These are phyloP conservation scores for Neonectria hederae DNA, from an alignment of 2,329 filamentous ascomycete genomes.

Conservation along the genomic window DNA sequence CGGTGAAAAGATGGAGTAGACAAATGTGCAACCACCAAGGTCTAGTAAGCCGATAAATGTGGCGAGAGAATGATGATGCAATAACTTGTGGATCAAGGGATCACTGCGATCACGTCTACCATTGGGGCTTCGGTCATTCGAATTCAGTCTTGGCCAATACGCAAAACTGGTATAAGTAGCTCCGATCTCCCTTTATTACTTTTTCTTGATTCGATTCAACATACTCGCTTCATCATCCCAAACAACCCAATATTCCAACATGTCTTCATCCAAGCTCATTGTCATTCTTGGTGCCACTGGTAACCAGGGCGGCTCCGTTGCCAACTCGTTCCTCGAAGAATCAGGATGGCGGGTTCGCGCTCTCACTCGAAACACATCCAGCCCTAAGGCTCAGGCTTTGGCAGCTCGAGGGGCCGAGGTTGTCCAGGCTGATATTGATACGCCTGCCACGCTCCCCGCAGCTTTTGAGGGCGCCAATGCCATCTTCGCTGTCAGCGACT, in stretches of 20 bases:
- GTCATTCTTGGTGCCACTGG: slow-evolving; percentile 32
- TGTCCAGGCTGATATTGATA: slow-evolving; percentile 35
- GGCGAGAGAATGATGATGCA: neutral
- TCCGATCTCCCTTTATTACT: neutral
- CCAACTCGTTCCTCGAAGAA: slow-evolving; percentile 22
- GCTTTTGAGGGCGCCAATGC: slow-evolving; percentile 39
- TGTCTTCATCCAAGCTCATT: slow-evolving; percentile 28
- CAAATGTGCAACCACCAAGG: no score
- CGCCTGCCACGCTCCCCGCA: slow-evolving; percentile 19
- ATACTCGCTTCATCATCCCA: neutral
- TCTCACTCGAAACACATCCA: slow-evolving; percentile 36
- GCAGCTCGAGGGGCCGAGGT: slow-evolving; percentile 34
- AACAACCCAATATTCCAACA: neutral
- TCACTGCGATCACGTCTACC: neutral
- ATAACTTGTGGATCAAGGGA: neutral
- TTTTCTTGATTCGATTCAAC: neutral
- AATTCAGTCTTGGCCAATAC: neutral
- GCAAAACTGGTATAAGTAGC: neutral
- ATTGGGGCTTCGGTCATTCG: neutral
- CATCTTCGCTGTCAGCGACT: slow-evolving; percentile 45
- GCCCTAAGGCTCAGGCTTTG: slow-evolving; percentile 30
- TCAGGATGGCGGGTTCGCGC: slow-evolving; percentile 38
- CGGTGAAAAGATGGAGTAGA: no score
- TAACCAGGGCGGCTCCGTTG: slow-evolving; percentile 27
- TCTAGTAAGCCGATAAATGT: neutral